Percentiles rank a stretch among this genome's conserved stretches.
Evolutionary conservation across 2,329 filamentous ascomycete species (phyloP).

Genomic region (Lithohypha guttulata): DNA sequence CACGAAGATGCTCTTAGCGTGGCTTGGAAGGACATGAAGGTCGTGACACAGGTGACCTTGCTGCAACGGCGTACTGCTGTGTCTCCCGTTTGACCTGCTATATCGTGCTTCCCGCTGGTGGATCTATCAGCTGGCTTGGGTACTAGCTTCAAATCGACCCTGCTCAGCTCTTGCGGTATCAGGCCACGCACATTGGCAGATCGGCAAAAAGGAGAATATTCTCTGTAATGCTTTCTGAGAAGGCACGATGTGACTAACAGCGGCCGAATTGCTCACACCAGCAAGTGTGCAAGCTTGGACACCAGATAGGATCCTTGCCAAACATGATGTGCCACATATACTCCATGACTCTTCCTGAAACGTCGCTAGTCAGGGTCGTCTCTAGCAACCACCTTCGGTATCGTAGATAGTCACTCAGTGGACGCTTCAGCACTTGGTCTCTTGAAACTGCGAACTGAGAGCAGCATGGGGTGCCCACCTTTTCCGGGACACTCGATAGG

Average conservation of each 20-base stretch:
- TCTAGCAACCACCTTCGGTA: constrained; percentile 27
- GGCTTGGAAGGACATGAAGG: too few relatives aligned
- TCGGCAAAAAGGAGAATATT: too few relatives aligned
- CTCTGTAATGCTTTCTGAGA: too few relatives aligned
- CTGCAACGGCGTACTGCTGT: too few relatives aligned
- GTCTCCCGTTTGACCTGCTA: too few relatives aligned
- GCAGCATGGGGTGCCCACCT: constrained; percentile 24
- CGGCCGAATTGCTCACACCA: constrained; percentile 11
- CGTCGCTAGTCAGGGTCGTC: constrained; percentile 24
- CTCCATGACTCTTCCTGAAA: constrained; percentile 26
- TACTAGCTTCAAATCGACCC: too few relatives aligned
- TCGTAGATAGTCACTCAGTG: constrained; percentile 25
- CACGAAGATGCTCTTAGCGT: too few relatives aligned
- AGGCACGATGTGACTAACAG: constrained; percentile 5
- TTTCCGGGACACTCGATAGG: constrained; percentile 24
- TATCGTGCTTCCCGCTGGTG: too few relatives aligned
- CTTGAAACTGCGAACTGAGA: constrained; percentile 28
- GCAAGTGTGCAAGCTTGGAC: constrained; percentile 8
- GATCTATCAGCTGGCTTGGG: too few relatives aligned
- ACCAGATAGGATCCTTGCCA: constrained; percentile 14
- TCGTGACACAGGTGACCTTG: too few relatives aligned
- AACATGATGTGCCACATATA: constrained; percentile 28
- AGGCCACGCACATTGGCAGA: too few relatives aligned
- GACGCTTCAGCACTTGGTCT: constrained; percentile 24
- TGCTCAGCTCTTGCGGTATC: too few relatives aligned